phyloP scores from a whole-genome alignment of 116 monocot species.

The Papilionanthe hybrid region DNA sequence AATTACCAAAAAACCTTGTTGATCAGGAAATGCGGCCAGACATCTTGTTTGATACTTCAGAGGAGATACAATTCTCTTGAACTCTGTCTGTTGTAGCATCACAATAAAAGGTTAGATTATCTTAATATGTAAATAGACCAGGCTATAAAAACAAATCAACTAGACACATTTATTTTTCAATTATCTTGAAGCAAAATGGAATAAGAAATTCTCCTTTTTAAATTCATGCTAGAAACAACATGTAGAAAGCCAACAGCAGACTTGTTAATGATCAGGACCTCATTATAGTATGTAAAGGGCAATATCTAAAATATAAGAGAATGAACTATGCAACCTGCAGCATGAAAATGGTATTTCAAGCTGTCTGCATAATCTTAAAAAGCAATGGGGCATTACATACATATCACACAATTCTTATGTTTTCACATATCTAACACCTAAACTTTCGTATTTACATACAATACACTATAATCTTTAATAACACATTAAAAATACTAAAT shows the following conservation, averaged over 20 bases:
- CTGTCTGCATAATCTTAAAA: background rate
- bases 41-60: constrained; percentile 99
- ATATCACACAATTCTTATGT: too few relatives aligned
- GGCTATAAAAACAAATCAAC: background rate
- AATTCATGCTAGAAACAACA: background rate
- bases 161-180: background rate
- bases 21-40: constrained; percentile 97
- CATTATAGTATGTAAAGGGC: background rate
- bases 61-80: constrained; percentile 83
- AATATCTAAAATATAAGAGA: background rate
- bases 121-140: background rate
- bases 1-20: constrained; percentile 94
- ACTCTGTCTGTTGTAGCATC: constrained; percentile 50
- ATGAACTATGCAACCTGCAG: background rate
- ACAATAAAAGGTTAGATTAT: constrained; percentile 3
- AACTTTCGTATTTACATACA: too few relatives aligned
- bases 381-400: too few relatives aligned
- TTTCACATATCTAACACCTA: too few relatives aligned
- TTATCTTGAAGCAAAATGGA: background rate
- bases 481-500: too few relatives aligned
- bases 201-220: background rate
- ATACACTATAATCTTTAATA: too few relatives aligned
- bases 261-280: background rate
- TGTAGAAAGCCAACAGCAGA: background rate
- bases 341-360: background rate